These are phyloP conservation scores for Rhytidiadelphus loreus DNA, from an alignment of 225 moss, liverwort and hornwort species.

Conservation along the genomic window DNA sequence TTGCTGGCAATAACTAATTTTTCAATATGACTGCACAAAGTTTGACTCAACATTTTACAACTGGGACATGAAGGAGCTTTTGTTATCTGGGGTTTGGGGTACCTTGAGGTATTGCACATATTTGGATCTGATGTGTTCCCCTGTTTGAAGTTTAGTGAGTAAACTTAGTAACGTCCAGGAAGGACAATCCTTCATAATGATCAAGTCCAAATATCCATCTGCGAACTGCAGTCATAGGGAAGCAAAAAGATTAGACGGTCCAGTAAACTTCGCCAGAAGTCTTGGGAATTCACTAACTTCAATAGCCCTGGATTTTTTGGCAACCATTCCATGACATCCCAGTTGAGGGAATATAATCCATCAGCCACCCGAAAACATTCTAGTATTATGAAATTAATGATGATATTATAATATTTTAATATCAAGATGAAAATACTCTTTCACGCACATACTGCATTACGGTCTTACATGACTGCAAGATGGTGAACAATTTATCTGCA, in stretches of 20 bases:
- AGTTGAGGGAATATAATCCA: background rate
- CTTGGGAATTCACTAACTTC: background rate
- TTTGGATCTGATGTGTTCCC: constrained; percentile 73
- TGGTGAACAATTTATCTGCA: background rate
- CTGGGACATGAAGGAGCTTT: background rate
- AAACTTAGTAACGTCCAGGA: constrained; percentile 54
- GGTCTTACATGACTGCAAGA: background rate
- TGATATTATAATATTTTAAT: background rate
- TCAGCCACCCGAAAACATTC: background rate
- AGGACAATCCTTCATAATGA: constrained; percentile 75
- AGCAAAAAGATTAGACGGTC: background rate
- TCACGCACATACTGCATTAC: background rate
- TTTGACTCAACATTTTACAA: background rate
- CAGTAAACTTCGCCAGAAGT: background rate
- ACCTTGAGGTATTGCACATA: constrained; percentile 95
- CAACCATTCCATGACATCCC: background rate
- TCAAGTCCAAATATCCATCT: constrained; percentile 87
- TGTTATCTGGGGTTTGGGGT: background rate
- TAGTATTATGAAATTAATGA: background rate
- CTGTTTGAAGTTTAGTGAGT: constrained; percentile 60
- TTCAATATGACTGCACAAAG: background rate
- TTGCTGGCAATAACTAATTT: background rate
- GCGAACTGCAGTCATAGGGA: constrained; percentile 51
- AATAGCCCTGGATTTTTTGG: background rate
- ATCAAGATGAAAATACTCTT: background rate